Conservation (phyloP, 2,329 filamentous ascomycete species). For the Calonectria naviculata region DNA sequence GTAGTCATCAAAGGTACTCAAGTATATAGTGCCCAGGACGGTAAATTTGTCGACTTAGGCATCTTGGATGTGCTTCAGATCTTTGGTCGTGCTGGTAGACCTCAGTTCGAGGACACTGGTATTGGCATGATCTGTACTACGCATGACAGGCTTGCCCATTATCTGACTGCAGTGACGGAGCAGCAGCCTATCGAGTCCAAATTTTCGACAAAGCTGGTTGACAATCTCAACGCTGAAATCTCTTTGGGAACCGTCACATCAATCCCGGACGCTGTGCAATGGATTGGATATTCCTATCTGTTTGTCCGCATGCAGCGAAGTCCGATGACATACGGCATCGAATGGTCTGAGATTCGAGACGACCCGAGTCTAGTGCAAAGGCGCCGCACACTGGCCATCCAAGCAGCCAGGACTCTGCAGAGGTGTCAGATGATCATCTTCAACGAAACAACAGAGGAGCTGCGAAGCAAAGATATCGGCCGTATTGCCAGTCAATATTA, state of each 20-base stretch:
- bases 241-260: constrained; percentile 94
- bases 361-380: constrained; percentile 90
- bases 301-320: constrained; percentile 97
- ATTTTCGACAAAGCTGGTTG: constrained; percentile 92
- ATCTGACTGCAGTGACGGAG: constrained; percentile 91
- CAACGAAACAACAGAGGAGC: constrained; percentile 92
- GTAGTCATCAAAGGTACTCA: constrained; percentile 99
- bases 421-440: constrained; percentile 99
- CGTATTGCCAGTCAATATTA: constrained; percentile 98
- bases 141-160: constrained; percentile 92
- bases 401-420: constrained; percentile 88
- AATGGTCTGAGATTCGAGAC: constrained; percentile 89
- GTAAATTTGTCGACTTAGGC: constrained; percentile 95
- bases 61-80: constrained; percentile 98
- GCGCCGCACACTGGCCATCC: constrained; percentile 85
- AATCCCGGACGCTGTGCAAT: constrained; percentile 91
- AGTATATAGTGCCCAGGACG: constrained; percentile 94
- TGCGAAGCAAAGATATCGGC: constrained; percentile 93
- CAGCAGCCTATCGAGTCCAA: constrained; percentile 98
- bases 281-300: constrained; percentile 97
- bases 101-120: constrained; percentile 96
- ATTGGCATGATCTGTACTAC: constrained; percentile 99
- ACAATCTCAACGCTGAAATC: constrained; percentile 97
- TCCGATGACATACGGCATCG: constrained; percentile 92
- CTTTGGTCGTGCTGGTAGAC: constrained; percentile 96